Evolutionary conservation across 1,284 basidiomycete species (phyloP).

Genomic region (Boletus sp.): DNA sequence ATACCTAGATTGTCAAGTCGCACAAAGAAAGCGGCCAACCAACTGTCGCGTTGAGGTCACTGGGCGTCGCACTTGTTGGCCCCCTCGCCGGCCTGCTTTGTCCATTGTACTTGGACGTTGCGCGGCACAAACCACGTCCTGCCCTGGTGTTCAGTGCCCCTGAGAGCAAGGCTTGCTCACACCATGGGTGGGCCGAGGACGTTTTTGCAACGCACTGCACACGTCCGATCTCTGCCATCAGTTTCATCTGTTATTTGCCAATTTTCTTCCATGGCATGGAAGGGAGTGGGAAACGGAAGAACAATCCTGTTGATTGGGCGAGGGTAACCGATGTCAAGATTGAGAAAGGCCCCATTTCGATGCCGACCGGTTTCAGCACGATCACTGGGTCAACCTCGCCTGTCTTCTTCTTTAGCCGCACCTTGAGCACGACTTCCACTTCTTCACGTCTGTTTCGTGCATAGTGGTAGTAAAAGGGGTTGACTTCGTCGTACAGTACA

Average conservation of each 20-base stretch:
- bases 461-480: conserved; percentile 97
- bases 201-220: no score
- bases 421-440: conserved; percentile 82
- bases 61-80: no score
- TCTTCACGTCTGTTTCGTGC: conserved; percentile 94
- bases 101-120: no score
- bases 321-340: conserved; percentile 60
- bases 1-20: no score
- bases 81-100: no score
- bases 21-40: no score
- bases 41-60: no score
- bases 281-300: conserved; percentile 58
- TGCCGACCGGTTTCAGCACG: conserved; percentile 69
- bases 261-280: conserved; percentile 54
- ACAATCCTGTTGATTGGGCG: conserved; percentile 60
- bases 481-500: conserved; percentile 84
- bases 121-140: no score
- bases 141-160: no score
- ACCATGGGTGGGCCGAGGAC: no score
- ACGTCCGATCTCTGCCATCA: conserved; percentile 70
- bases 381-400: conserved; percentile 71
- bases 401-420: conserved; percentile 68
- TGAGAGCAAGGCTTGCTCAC: no score
- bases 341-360: conserved; percentile 70
- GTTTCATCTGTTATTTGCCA: conserved; percentile 71